phyloP scores from a whole-genome alignment of 345 rosid genomes.

The Citrus sinensis region DNA sequence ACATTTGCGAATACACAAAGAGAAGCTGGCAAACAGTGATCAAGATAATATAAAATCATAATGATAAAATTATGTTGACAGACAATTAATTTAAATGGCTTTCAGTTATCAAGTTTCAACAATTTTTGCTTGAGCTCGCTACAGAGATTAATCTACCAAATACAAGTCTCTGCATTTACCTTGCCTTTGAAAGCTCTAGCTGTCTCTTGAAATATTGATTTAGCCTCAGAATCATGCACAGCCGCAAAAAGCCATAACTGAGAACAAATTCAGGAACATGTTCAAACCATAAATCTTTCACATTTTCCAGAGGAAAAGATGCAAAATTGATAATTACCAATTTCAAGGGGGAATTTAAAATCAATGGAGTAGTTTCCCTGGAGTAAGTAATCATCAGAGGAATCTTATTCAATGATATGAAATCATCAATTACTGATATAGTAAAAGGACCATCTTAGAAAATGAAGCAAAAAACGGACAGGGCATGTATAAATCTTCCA shows the following conservation, averaged over 20 bases:
- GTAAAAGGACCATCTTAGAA: neutral
- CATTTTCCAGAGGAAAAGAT: neutral
- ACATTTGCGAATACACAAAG: neutral
- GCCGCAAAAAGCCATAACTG: conserved; percentile 4
- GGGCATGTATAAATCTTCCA: neutral
- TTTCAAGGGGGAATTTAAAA: neutral
- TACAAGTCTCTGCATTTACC: neutral
- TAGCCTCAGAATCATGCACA: neutral
- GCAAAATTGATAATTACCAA: neutral
- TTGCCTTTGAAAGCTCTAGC: conserved; percentile 9
- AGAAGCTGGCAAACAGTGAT: neutral
- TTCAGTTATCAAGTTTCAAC: neutral
- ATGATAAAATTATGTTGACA: neutral
- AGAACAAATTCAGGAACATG: neutral
- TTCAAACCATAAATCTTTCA: neutral
- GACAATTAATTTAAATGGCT: neutral
- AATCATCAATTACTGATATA: neutral
- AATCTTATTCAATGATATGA: neutral
- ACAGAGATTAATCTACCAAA: too few relatives aligned
- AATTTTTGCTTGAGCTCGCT: too few relatives aligned
- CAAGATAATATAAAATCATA: too few relatives aligned
- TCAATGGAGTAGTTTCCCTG: neutral
- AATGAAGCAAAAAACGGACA: neutral
- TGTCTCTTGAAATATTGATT: neutral
- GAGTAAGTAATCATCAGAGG: neutral